Base-by-base conservation (phyloP, 2,329 filamentous ascomycete species). In the Epichloe glyceriae region DNA sequence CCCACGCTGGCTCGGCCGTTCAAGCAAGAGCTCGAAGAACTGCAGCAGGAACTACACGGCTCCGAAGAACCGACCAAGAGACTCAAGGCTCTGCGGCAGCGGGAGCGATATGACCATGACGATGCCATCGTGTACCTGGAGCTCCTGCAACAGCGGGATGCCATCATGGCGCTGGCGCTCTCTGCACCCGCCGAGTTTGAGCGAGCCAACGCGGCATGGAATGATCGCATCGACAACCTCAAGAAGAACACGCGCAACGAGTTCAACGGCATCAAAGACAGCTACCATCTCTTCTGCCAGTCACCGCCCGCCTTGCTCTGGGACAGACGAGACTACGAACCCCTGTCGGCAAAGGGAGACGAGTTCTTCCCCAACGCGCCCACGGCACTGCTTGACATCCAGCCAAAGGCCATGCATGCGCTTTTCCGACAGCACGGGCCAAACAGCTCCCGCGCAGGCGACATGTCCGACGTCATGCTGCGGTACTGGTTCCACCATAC, bases 321-420 rank as follows among this genome's bases (percentile, higher is more conserved):
- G 80, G 88, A 95, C 64, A 73, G 76, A 1, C 80, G 89, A 15
- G 67, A 71, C 2, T 81, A 79, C 59, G 87, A 95, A 59, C 85
- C 88, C 0, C 70, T 95, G 15, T 64, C 70, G 22, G 75, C 79
- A 3, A 53, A 70, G 4, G 48, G 65, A 0, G 60, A 74, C 1
- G 89, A 95, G 56, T 83, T 88, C 59, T 87, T 74, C 62, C 88
- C 87, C 1, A 70, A 74, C 22, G 65, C 72, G 8, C 68, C 72
- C 6, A 70, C 79, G 50, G 67, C 71, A 11, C 75, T 91, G 3
- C 62, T 89, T 15, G 85, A 89, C 62, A 70, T 88, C 52, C 77
- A 82, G 56, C 85, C 86, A 3, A 74, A 75, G 56, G 61, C 70
- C 3, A 66, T 74, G 53, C 70, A 73, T 57, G 71, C 69, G 1